A percentile compares a stretch with the other conserved stretches of the same genome.
These are phyloP conservation scores for Chalaropsis ovoidea DNA, from an alignment of 2,329 filamentous ascomycete species.

Conservation along the genomic window DNA sequence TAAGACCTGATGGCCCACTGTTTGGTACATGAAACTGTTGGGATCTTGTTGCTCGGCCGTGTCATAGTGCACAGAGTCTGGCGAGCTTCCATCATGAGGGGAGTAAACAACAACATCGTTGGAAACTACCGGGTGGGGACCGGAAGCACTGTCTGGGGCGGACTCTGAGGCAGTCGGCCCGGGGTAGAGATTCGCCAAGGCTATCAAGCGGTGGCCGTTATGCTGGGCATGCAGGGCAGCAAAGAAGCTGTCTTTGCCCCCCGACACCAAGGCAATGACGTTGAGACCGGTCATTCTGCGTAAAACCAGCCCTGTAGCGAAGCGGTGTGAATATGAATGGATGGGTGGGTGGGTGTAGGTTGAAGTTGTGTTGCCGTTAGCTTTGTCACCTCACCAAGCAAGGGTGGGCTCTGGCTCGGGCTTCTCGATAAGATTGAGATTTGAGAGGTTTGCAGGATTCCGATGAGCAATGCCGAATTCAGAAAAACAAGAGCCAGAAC, in stretches of 20 bases:
- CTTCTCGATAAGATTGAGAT: background rate
- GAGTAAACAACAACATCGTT: constrained; percentile 27
- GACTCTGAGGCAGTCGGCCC: constrained; percentile 21
- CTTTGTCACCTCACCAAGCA: constrained; percentile 2
- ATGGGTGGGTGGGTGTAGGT: background rate
- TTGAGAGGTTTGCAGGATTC: constrained; percentile 1
- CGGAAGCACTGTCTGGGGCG: background rate
- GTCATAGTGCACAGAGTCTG: constrained; percentile 17
- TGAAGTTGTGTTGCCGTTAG: constrained; percentile 8
- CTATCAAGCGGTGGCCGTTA: constrained; percentile 76
- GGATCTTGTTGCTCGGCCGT: constrained; percentile 44
- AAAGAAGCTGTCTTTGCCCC: constrained; percentile 95
- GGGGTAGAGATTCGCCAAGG: constrained; percentile 80
- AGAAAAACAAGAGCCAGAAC: background rate
- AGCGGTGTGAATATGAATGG: background rate
- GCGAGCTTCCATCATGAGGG: constrained; percentile 22
- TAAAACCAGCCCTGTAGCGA: background rate
- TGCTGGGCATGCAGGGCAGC: constrained; percentile 80
- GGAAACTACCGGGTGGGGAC: constrained; percentile 24
- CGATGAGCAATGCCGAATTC: background rate
- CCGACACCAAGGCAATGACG: constrained; percentile 87
- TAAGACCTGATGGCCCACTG: constrained; percentile 78
- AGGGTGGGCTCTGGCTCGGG: background rate
- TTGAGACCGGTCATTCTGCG: constrained; percentile 40
- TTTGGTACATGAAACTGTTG: constrained; percentile 99